Base-by-base conservation (phyloP, 108 stramenopile genomes). In the Discostella stelligeroides region DNA sequence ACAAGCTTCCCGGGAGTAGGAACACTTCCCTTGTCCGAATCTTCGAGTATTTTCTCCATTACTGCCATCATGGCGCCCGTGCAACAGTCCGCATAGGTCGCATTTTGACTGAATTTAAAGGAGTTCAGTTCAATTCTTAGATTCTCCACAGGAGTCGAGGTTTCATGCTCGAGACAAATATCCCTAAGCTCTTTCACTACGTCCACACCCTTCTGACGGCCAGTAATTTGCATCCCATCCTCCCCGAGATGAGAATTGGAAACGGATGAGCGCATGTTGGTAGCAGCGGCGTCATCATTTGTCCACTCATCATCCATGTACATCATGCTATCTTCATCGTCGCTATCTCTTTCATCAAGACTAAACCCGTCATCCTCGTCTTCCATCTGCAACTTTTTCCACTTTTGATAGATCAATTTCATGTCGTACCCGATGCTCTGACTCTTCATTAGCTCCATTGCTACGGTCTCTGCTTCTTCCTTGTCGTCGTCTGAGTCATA, bases 21-120 rank as follows among this genome's bases (percentile, higher is more conserved):
- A 48, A 53, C 14, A 27, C 58, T 72, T 6, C 37, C 63, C 6
- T 17, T 10, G 2, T 24, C 21, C 0, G 59, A 65, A 45, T 71
- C 58, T 23, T 89, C 82, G 8, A 87, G 30, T 58, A 95, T 84
- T 46, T 73, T 79, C 5, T 91, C 88, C 62, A 91, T 37, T 14
- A 92, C 80, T 4, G 91, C 84, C 82, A 91, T 67, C 20, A 83
- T 85, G 15, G 87, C 85, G 24, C 87, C 91, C 57, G 70, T 88
- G 27, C 84, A 81, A 66, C 91, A 92, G 66, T 95, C 94, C 9
- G 72, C 67, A 63, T 91, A 95, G 11, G 87, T 82, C 15, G 94
- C 94, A 82, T 95, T 95, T 68, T 95, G 94, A 68, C 87, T 88
- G 63, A 95, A 95, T 66, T 95, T 95, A 85, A 88, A 95, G 13